Conservation (phyloP, 805 yeast species). For the Monosporozyma siamensis region DNA sequence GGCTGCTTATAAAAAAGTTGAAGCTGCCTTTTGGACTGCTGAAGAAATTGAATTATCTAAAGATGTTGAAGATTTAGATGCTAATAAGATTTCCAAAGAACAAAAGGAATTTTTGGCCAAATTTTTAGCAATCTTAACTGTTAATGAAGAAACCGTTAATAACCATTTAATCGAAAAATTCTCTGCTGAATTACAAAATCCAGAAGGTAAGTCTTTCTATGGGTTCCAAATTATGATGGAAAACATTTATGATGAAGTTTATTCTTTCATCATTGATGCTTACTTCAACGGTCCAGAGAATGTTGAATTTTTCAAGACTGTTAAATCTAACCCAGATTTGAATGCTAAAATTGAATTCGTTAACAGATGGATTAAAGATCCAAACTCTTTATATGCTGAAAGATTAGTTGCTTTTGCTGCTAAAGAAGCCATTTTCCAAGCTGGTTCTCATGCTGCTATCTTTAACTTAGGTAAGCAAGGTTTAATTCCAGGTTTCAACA, state of each 20-base stretch:
- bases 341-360: constrained; percentile 97
- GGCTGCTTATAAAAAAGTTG: constrained; percentile 98
- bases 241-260: constrained; percentile 95
- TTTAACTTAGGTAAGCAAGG: constrained; percentile 97
- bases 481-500: constrained; percentile 93
- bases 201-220: constrained; percentile 97
- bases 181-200: constrained; percentile 90
- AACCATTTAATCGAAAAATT: constrained; percentile 94
- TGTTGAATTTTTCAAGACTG: constrained; percentile 80
- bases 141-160: constrained; percentile 93
- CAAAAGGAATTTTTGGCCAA: constrained; percentile 85
- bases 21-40: constrained; percentile 99
- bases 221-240: constrained; percentile 99
- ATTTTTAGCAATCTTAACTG: constrained; percentile 94
- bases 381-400: constrained; percentile 81
- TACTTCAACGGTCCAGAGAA: constrained; percentile 92
- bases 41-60: constrained; percentile 94
- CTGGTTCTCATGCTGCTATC: constrained; percentile 94
- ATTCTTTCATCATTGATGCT: constrained; percentile 84
- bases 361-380: constrained; percentile 84
- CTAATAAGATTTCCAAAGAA: constrained; percentile 69
- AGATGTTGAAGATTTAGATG: constrained; percentile 77
- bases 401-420: constrained; percentile 97
- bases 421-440: constrained; percentile 95
- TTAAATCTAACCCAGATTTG: constrained; percentile 85